A percentile compares a stretch with the other conserved stretches of the same genome.
Conservation (phyloP, 257 asterid genomes). For the Petunia axillaris region DNA sequence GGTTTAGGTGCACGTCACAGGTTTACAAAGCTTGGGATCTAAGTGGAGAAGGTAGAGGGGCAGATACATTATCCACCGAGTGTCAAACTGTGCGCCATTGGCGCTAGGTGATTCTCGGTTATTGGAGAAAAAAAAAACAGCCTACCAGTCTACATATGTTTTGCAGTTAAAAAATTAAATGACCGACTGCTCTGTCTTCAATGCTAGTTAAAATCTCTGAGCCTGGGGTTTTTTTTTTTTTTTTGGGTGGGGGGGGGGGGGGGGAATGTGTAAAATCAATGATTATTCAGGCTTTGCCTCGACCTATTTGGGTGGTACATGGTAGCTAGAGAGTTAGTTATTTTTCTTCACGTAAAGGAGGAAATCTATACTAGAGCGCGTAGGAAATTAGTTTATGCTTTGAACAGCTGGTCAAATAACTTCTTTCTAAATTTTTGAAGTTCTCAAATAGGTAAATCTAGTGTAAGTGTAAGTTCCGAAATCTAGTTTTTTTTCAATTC, state of each 20-base stretch:
- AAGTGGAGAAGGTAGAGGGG: no score
- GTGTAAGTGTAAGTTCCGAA: not conserved
- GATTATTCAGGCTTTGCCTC: not conserved
- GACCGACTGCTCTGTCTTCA: not conserved
- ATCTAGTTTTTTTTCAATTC: not conserved
- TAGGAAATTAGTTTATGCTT: not conserved
- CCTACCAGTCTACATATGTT: not conserved
- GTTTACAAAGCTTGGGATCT: no score
- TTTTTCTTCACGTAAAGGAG: not conserved
- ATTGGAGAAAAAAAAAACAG: no score
- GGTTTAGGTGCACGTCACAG: no score
- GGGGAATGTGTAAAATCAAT: not conserved
- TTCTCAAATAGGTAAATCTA: not conserved
- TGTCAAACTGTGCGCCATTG: no score
- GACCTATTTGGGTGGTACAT: not conserved
- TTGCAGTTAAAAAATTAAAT: not conserved
- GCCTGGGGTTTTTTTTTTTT: not conserved
- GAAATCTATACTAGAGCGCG: not conserved
- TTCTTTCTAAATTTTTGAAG: not conserved
- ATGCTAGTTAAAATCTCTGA: not conserved
- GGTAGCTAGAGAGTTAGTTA: not conserved
- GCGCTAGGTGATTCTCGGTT: no score
- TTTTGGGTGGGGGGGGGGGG: not conserved
- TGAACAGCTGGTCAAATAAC: not conserved
- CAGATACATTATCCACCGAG: no score